Conservation (phyloP, 2,329 filamentous ascomycete genomes). For the Aplosporella prunicola region DNA sequence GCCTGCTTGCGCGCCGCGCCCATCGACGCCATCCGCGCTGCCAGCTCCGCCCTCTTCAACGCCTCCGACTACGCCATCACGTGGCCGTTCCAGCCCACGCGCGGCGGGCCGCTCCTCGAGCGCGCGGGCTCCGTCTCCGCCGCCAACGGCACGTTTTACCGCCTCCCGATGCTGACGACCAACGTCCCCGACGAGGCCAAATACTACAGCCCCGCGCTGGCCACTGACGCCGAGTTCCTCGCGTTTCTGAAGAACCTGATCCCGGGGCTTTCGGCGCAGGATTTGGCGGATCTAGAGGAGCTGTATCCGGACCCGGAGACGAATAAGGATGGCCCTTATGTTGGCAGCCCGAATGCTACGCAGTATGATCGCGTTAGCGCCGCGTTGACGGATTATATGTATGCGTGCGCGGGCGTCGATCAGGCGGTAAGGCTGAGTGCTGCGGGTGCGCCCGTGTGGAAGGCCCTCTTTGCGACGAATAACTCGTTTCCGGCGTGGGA, state of each 20-base stretch:
- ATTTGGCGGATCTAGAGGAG: conserved; percentile 22
- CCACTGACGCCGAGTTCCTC: conserved; percentile 28
- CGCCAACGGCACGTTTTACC: conserved; percentile 18
- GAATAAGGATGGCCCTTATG: conserved; percentile 20
- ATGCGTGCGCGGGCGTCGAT: conserved; percentile 38
- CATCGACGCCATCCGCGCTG: conserved; percentile 29
- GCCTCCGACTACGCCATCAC: conserved; percentile 33
- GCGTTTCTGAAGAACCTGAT: conserved; percentile 21
- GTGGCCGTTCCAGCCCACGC: conserved; percentile 42
- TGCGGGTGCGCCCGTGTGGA: conserved; percentile 23
- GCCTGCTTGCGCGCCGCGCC: conserved; percentile 32
- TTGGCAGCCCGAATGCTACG: conserved; percentile 31
- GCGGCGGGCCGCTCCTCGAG: conserved; percentile 38
- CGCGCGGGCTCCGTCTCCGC: conserved; percentile 34
- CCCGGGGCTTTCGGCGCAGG: conserved; percentile 20
- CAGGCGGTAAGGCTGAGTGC: conserved; percentile 31
- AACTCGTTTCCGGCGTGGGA: conserved; percentile 4
- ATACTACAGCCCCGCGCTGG: conserved; percentile 23
- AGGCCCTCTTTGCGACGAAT: conserved; percentile 7
- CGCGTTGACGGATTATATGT: conserved; percentile 35
- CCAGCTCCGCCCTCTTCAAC: conserved; percentile 31
- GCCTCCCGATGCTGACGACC: conserved; percentile 14
- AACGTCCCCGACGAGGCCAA: conserved; percentile 29
- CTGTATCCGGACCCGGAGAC: conserved; percentile 21
- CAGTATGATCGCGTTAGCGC: conserved; percentile 39